Conservation (phyloP, 2,329 filamentous ascomycete genomes). For the Cryphonectria carpinicola region DNA sequence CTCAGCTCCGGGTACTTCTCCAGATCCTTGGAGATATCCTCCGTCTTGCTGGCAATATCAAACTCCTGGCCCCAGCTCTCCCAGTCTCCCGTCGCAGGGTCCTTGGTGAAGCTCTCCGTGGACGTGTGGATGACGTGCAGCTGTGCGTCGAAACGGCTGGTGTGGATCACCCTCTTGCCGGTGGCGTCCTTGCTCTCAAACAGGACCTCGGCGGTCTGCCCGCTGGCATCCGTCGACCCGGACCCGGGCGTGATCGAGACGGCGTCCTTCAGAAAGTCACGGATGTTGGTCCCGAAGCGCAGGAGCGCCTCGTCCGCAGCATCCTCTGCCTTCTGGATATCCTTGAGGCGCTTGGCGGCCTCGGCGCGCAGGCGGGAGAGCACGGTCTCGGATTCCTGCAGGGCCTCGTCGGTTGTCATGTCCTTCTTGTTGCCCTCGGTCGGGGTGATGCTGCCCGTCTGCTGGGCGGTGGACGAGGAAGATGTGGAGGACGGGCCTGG, state of each 20-base stretch:
- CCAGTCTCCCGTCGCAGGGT: conserved; percentile 78
- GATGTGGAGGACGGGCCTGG: conserved; percentile 34
- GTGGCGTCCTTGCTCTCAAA: conserved; percentile 93
- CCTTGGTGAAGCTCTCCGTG: conserved; percentile 78
- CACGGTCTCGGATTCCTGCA: conserved; percentile 62
- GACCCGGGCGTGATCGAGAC: conserved; percentile 82
- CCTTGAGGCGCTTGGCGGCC: conserved; percentile 81
- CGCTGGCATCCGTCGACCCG: conserved; percentile 46
- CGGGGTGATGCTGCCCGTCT: conserved; percentile 50
- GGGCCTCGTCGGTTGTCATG: conserved; percentile 47
- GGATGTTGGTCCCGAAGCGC: conserved; percentile 86
- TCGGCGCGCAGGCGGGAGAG: conserved; percentile 76
- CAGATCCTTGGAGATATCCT: conserved; percentile 78
- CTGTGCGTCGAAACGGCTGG: conserved; percentile 92
- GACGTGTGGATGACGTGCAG: conserved; percentile 93
- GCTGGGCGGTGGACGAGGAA: conserved; percentile 35
- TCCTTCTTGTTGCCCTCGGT: conserved; percentile 41
- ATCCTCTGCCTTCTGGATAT: conserved; percentile 90
- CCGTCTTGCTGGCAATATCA: conserved; percentile 81
- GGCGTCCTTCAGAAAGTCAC: conserved; percentile 88
- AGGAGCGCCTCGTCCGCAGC: conserved; percentile 94
- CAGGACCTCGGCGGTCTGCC: conserved; percentile 59
- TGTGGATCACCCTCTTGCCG: conserved; percentile 92
- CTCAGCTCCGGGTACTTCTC: conserved; percentile 86
- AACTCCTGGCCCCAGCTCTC: conserved; percentile 74